Evolutionary conservation across 31 red algal species (phyloP), one percentile per base, ranked within the genome.

Genomic region (Porphyra umbilicalis): DNA sequence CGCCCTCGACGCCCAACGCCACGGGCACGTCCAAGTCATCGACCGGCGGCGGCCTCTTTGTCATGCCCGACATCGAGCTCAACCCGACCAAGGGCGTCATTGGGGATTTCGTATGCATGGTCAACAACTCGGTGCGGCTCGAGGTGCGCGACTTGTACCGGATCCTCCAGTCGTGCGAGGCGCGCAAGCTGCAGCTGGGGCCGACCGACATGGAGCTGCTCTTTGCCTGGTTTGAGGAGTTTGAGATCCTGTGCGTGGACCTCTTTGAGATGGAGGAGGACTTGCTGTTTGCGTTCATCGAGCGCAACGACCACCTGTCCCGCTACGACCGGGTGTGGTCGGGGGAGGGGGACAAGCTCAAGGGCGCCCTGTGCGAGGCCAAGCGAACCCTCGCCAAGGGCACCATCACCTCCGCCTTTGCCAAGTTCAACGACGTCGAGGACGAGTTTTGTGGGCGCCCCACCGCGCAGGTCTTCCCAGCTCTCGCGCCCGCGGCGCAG

Each of bases 221-320:
- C 57, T 71, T 71, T 71, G 57, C 57, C 57, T 71, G 57, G 57
- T 71, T 71, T 29, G 57, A 71, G 25, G 57, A 71, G 57, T 71
- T 71, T 71, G 57, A 71, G 20, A 71, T 71, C 57, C 57, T 71
- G 57, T 71, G 57, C 57, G 57, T 71, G 57, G 57, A 71, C 57
- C 25, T 71, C 25, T 71, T 71, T 71, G 57, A 71, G 57, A 71
- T 71, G 57, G 57, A 71, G 57, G 57, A 71, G 25, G 57, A 71
- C 57, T 16, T 71, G 57, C 25, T 71, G 11, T 71, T 71, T 71
- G 57, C 57, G 57, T 71, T 71, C 8, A 71, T 71, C 57, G 57
- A 71, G 57, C 57, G 57, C 57, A 71, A 71, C 57, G 57, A 71
- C 57, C 57, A 71, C 57, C 57, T 71, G 57, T 71, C 57, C 57